Conservation (phyloP, 257 asterid genomes). For the Nicotiana paniculata region DNA sequence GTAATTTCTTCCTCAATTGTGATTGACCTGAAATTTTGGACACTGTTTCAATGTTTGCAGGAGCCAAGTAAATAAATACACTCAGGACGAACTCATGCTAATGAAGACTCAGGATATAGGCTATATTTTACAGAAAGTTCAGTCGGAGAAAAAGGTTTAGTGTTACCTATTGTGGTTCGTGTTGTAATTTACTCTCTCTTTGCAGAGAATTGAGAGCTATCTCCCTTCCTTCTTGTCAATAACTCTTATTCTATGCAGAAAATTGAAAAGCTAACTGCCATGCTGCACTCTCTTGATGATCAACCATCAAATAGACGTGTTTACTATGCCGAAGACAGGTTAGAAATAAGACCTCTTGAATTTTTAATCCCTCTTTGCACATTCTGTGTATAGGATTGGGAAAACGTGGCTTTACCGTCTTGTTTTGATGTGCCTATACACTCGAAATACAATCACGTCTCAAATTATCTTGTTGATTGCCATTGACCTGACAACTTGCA, state of each 20-base stretch:
- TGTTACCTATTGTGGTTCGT: not conserved
- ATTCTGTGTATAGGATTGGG: not conserved
- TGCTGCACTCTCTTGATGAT: slow-evolving; percentile 55
- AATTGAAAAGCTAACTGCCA: slow-evolving; percentile 53
- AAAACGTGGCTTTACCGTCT: not conserved
- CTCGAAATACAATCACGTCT: not conserved
- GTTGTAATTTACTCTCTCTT: not conserved
- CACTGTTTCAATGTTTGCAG: slow-evolving; percentile 25
- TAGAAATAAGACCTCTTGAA: slow-evolving; percentile 4
- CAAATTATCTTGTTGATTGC: not conserved
- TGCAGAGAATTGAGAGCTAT: not conserved
- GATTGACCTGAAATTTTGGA: slow-evolving; percentile 13
- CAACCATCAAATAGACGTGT: slow-evolving; percentile 46
- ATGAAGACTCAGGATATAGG: slow-evolving; percentile 94
- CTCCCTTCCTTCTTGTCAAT: not conserved
- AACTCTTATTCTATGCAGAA: slow-evolving; percentile 44
- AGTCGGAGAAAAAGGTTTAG: slow-evolving; percentile 77
- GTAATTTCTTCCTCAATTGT: not conserved
- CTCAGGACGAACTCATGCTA: slow-evolving; percentile 72
- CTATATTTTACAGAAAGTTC: slow-evolving; percentile 73
- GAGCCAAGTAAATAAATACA: slow-evolving; percentile 68
- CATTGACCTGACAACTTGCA: not conserved
- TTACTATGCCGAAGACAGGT: slow-evolving; percentile 83
- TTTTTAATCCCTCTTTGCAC: not conserved
- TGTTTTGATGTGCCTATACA: not conserved